Percentiles rank a stretch among this genome's conserved stretches.
Conservation (phyloP, 2,329 filamentous ascomycete species). For the Ilyonectria sp. region DNA sequence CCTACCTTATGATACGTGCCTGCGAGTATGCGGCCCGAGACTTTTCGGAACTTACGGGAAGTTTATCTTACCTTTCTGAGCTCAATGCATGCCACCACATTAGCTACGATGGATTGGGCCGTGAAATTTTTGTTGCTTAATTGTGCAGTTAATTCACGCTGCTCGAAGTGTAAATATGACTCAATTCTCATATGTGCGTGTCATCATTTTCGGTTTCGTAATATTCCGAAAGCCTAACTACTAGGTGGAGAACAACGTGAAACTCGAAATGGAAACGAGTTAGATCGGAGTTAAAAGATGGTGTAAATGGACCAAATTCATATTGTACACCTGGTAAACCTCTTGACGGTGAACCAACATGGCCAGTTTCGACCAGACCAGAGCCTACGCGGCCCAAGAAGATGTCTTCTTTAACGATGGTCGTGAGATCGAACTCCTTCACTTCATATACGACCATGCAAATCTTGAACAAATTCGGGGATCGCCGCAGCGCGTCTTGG, state of each 20-base stretch:
- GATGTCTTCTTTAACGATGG: constrained; percentile 74
- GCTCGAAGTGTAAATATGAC: background rate
- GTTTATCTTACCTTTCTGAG: background rate
- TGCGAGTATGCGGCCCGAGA: too few relatives aligned
- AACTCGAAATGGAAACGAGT: background rate
- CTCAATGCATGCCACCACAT: background rate
- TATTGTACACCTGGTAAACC: background rate
- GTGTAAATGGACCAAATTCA: background rate
- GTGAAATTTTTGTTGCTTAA: too few relatives aligned
- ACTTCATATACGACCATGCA: constrained; percentile 75
- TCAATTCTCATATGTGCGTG: background rate
- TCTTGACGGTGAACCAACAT: constrained; percentile 7
- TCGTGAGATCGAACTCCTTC: constrained; percentile 80
- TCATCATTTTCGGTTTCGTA: background rate
- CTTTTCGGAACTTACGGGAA: background rate
- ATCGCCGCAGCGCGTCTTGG: constrained; percentile 74
- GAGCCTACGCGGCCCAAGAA: constrained; percentile 59
- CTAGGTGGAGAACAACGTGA: background rate
- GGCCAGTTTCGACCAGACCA: constrained; percentile 52
- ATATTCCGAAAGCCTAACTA: background rate
- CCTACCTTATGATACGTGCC: background rate
- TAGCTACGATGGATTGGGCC: background rate
- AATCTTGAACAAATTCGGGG: constrained; percentile 75
- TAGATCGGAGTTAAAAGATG: background rate
- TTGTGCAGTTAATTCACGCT: constrained; percentile 4